These are phyloP conservation scores for Boletus tomentosulus DNA, from an alignment of 768 basidiomycete genomes.

Conservation along the genomic window DNA sequence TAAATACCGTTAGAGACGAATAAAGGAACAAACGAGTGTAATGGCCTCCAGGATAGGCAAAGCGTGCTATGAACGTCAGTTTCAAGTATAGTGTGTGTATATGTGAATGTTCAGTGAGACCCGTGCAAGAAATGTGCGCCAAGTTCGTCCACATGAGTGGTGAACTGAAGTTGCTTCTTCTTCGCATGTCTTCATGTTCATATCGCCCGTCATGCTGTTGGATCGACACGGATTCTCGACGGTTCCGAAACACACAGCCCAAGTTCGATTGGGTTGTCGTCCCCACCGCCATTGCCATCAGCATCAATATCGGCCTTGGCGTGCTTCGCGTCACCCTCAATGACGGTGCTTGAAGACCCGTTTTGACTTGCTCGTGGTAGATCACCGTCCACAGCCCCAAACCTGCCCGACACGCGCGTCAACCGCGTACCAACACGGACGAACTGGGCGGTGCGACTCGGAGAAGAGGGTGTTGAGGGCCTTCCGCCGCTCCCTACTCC, in stretches of 20 bases:
- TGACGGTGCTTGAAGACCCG: background rate
- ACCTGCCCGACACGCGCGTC: background rate
- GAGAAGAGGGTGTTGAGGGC: background rate
- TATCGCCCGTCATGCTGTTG: background rate
- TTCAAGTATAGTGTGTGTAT: background rate
- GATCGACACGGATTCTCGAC: background rate
- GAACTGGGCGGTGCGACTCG: background rate
- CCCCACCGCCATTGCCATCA: background rate
- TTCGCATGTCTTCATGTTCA: background rate
- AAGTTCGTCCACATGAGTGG: too few relatives aligned
- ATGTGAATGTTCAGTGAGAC: background rate
- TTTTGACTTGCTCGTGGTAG: background rate
- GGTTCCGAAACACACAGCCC: conserved; percentile 4
- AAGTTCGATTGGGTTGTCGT: conserved; percentile 10
- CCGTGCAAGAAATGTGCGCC: background rate
- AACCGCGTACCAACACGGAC: background rate
- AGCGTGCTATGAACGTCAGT: background rate
- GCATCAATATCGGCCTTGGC: background rate
- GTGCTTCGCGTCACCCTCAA: background rate
- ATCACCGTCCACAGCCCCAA: background rate
- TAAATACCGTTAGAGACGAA: background rate
- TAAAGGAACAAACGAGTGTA: background rate
- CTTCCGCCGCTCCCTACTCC: background rate
- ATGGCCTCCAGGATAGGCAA: background rate
- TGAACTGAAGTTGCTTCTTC: background rate